Conservation (phyloP, 2,329 filamentous ascomycete genomes). For the Neofusicoccum parvum region DNA sequence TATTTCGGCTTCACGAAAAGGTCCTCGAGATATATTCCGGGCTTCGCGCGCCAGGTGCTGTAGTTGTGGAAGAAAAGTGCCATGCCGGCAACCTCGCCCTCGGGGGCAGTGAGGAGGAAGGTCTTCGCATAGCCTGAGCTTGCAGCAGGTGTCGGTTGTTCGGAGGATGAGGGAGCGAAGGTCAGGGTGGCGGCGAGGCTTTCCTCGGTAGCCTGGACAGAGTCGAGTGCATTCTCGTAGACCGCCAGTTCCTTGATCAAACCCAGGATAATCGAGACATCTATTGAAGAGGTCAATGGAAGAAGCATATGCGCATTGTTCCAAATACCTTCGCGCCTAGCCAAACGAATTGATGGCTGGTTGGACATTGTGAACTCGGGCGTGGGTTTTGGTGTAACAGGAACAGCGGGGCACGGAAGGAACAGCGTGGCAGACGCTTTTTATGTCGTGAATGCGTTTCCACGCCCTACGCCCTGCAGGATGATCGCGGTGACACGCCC, state of each 20-base stretch:
- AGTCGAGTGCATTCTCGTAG: conserved; percentile 77
- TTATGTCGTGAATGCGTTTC: neutral
- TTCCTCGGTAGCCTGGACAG: conserved; percentile 77
- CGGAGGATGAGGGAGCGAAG: conserved; percentile 59
- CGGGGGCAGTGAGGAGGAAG: conserved; percentile 58
- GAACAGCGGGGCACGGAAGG: neutral
- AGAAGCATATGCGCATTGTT: neutral
- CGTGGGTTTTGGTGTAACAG: neutral
- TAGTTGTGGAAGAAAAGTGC: conserved; percentile 96
- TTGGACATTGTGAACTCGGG: conserved; percentile 5
- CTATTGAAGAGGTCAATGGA: conserved; percentile 48
- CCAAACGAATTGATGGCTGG: conserved; percentile 56
- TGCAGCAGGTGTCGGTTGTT: neutral
- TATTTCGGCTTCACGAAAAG: conserved; percentile 76
- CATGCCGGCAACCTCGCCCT: conserved; percentile 66
- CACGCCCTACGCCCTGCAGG: conserved; percentile 11
- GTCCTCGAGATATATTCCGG: conserved; percentile 92
- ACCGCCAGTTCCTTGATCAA: conserved; percentile 84
- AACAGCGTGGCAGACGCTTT: neutral
- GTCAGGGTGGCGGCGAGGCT: conserved; percentile 75
- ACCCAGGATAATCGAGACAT: conserved; percentile 76
- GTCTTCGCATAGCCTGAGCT: conserved; percentile 72
- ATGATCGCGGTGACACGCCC: neutral
- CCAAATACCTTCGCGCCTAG: conserved; percentile 59
- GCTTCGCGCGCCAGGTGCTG: conserved; percentile 84